Base-by-base conservation (phyloP, 495 filamentous ascomycete genomes). In the Penicillium soppii region DNA sequence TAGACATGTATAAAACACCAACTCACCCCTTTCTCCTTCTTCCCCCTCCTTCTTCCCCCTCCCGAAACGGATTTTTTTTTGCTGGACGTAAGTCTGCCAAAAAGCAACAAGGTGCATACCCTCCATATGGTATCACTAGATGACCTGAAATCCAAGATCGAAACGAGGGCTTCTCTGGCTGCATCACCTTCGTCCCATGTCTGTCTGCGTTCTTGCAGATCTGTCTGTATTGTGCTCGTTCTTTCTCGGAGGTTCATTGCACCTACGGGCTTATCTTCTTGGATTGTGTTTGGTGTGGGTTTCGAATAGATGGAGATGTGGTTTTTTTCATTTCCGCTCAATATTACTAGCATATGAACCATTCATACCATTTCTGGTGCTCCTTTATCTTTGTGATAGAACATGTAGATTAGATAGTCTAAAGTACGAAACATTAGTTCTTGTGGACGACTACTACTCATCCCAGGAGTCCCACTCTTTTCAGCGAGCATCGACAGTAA, bases 251-350 rank as follows among this genome's bases (percentile, higher is more conserved):
- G 44, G 30, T 27, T 35, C 36, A 56, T 35, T 50, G 56, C 54
- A 63, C 52, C 46, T 61, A 63, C 60, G 53, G 43, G 38, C 20
- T 21, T 50, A 35, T 43, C 15, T 27, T 43, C 16, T 29, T 30
- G 16, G 46, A 27, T 22, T 41, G 32, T 16, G 19, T 37, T 25
- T 36, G 40, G 23, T 5, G 22, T 25, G 32, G 45, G 27, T 38
- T 49, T 27, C 30, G 30, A 50, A 43, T 38, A 37, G 16, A 50
- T 63, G 54, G 60, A 57, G 52, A 47, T 58, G 54, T 52, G 37
- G 60, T 61, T 59, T 58, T 54, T 62, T 61, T 62, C 58, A 47
- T 43, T 52, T 27, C 41, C 47, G 37, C 57, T 46, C 54, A 47
- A 63, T 53, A 63, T 54, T n/a, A 30, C 38, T n/a, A n/a, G n/a